Evolutionary conservation across 1,139 yeast genomes (phyloP), one percentile per base, ranked within the genome.

Genomic region (Taphrina pruni): DNA sequence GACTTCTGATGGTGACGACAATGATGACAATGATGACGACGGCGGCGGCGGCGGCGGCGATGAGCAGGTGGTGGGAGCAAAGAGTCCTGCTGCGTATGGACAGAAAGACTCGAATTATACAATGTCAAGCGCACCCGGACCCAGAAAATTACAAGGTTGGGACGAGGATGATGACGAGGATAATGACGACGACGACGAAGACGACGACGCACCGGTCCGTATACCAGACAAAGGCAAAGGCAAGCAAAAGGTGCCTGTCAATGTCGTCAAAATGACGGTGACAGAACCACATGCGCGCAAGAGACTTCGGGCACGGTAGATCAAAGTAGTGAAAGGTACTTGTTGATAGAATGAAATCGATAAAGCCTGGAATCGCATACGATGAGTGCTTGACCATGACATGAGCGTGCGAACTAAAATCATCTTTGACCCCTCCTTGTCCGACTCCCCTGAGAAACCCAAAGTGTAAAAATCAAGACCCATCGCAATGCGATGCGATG

Each of bases 91-190:
- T 5, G 2, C 43, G 43, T 2, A 39, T 26, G 32, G 32, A 26
- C 32, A 4, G 32, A 26, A 26, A 26, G 32, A 26, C 1, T 26
- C 32, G 1, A 26, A 26, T 4, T 26, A 26, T 26, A 26, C 32
- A 26, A 4, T 26, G 32, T 12, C 50, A 2, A n/a, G n/a, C 50
- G 12, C 39, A 8, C 2, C 14, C 5, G 62, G 43, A 6, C 62
- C 62, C 17, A 21, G 62, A 32, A 43, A 45, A 35, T 32, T 58
- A 35, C 54, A 21, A 2, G 62, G 62, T 1, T 58, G 62, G 62
- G 62, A 58, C 14, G 62, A 58, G 7, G 62, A 58, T 43, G 62
- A 58, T 14, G 62, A 58, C 52, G 57, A 52, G 12, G 43, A 52
- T 11, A 41, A 38, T 54, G 43, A 54, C 9, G 32, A 50, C 7